A percentile compares a stretch with the other conserved stretches of the same genome.
Evolutionary conservation across 2,329 filamentous ascomycete genomes (phyloP).

Genomic region (Anisogramma anomala): DNA sequence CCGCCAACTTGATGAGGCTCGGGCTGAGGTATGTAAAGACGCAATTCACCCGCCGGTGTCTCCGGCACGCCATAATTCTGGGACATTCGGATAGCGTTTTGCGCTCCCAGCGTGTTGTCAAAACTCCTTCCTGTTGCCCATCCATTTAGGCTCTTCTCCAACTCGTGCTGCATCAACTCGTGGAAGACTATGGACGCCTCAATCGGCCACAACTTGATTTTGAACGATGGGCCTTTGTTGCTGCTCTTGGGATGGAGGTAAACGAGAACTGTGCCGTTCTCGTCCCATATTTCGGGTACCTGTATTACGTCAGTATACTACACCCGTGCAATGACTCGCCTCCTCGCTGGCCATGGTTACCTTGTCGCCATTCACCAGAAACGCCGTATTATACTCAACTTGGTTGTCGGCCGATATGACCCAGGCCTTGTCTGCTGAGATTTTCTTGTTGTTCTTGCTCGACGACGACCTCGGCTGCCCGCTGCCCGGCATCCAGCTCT

Average conservation of each 20-base stretch:
- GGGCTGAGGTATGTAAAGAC: slow-evolving; percentile 41
- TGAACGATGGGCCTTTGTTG: slow-evolving; percentile 47
- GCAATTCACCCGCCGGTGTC: slow-evolving; percentile 30
- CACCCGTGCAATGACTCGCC: background rate
- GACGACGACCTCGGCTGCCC: slow-evolving; percentile 37
- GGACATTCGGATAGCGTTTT: slow-evolving; percentile 30
- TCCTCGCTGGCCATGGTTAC: slow-evolving; percentile 22
- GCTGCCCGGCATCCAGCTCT: slow-evolving; percentile 42
- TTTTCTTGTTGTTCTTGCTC: slow-evolving; percentile 20
- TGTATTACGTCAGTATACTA: slow-evolving; percentile 20
- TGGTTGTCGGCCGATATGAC: slow-evolving; percentile 39
- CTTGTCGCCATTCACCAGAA: slow-evolving; percentile 43
- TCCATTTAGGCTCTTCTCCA: slow-evolving; percentile 22
- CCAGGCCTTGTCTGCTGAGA: slow-evolving; percentile 32
- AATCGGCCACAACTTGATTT: slow-evolving; percentile 42
- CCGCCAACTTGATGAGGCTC: slow-evolving; percentile 21
- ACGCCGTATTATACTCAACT: slow-evolving; percentile 44
- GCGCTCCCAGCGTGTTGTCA: slow-evolving; percentile 34
- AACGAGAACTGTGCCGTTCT: slow-evolving; percentile 44
- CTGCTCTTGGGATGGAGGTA: slow-evolving; percentile 43
- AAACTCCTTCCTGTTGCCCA: slow-evolving; percentile 34
- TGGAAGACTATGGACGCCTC: slow-evolving; percentile 43
- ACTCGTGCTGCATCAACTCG: slow-evolving; percentile 38
- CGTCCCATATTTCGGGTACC: slow-evolving; percentile 57
- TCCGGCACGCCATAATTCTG: slow-evolving; percentile 17